Conservation (phyloP, 768 basidiomycete genomes). For the Mycena rosella region DNA sequence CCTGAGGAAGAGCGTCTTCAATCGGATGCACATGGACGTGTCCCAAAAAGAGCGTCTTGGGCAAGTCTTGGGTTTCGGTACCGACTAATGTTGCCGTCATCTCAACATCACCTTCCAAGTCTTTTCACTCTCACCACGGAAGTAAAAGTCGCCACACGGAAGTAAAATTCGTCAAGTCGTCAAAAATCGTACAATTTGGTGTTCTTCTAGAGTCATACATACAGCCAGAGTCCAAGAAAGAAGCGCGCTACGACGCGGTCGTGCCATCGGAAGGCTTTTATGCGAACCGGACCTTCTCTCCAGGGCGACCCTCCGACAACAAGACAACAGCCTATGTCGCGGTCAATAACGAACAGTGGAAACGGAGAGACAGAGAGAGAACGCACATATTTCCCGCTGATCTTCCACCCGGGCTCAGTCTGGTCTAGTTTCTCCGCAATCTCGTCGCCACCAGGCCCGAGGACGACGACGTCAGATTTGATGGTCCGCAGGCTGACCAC, state of each 20-base stretch:
- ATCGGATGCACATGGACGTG: no score
- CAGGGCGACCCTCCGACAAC: slow-evolving; percentile 88
- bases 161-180: no score
- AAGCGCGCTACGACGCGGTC: neutral
- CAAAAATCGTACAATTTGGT: slow-evolving; percentile 11
- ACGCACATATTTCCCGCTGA: slow-evolving; percentile 96
- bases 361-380: slow-evolving; percentile 9
- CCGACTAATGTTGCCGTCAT: neutral
- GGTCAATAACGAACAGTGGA: slow-evolving; percentile 12
- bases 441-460: slow-evolving; percentile 76
- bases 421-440: slow-evolving; percentile 86
- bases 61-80: no score
- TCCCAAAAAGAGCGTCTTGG: no score
- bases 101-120: no score
- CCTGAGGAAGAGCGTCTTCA: no score
- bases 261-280: no score
- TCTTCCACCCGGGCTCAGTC: slow-evolving; percentile 95
- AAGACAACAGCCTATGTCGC: slow-evolving; percentile 83
- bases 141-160: no score
- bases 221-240: slow-evolving; percentile 3
- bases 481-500: slow-evolving; percentile 91
- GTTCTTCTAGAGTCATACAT: slow-evolving; percentile 25
- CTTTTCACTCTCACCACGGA: no score
- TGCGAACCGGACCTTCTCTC: slow-evolving; percentile 87
- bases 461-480: slow-evolving; percentile 95